Conservation (phyloP, 23 red algal species). For the Cyanidioschyzon merolae region DNA sequence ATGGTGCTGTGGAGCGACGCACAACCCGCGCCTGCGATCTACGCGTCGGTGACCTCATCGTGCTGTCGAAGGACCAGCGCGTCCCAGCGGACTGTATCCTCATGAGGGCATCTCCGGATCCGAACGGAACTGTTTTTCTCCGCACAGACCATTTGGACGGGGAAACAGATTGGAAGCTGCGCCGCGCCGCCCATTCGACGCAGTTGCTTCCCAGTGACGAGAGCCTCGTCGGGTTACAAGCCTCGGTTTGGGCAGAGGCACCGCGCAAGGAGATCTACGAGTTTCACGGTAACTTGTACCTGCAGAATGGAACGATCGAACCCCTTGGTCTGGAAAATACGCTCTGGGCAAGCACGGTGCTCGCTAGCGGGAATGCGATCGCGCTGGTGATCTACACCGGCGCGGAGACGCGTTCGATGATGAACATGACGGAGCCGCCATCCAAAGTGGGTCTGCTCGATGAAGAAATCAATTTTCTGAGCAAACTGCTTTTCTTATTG, state of each 20-base stretch:
- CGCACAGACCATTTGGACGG: conserved; percentile 94
- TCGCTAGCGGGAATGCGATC: conserved; percentile 67
- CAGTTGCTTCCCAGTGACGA: conserved; percentile 49
- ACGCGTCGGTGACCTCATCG: conserved; percentile 82
- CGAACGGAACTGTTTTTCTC: conserved; percentile 62
- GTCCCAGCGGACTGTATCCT: conserved; percentile 93
- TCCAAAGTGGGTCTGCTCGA: conserved; percentile 90
- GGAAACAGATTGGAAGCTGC: conserved; percentile 97
- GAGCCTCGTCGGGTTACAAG: conserved; percentile 28
- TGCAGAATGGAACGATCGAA: conserved; percentile 29
- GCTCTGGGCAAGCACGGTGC: conserved; percentile 83
- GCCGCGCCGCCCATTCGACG: conserved; percentile 62
- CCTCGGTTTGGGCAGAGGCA: conserved; percentile 52
- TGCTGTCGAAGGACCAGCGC: conserved; percentile 69
- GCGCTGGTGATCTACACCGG: conserved; percentile 84
- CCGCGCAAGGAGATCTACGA: conserved; percentile 84
- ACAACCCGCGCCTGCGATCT: conserved; percentile 49
- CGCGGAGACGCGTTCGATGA: conserved; percentile 52
- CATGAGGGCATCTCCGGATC: conserved; percentile 36
- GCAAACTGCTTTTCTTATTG: conserved; percentile 83
- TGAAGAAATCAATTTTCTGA: conserved; percentile 61
- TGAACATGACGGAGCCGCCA: conserved; percentile 57
- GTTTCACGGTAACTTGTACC: conserved; percentile 70
- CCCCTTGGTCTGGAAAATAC: conserved; percentile 81
- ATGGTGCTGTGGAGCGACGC: background rate